Evolutionary conservation across 352 stramenopile species (phyloP).

Genomic region (Phytophthora chlamydospora): DNA sequence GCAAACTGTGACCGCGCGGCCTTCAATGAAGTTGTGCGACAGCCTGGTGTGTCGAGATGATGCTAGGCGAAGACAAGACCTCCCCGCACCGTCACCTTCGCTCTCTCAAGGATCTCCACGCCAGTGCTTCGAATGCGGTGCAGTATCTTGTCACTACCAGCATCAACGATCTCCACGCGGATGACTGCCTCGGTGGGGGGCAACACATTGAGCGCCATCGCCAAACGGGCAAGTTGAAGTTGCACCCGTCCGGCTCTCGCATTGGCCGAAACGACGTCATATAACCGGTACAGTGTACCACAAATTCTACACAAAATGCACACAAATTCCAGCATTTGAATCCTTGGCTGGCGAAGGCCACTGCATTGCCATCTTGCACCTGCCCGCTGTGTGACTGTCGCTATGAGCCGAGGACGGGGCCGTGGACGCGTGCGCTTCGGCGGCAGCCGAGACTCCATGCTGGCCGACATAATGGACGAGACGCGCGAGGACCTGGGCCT

Average conservation of each 20-base stretch:
- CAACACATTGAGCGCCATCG: background rate
- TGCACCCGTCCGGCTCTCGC: background rate
- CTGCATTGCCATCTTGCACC: background rate
- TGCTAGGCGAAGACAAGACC: slow-evolving; percentile 6
- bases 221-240: slow-evolving; percentile 21
- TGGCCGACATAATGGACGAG: slow-evolving; percentile 74
- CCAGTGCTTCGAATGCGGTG: slow-evolving; percentile 16
- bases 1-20: background rate
- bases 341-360: slow-evolving; percentile 24
- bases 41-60: slow-evolving; percentile 4
- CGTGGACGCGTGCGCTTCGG: slow-evolving; percentile 74
- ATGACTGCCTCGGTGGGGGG: slow-evolving; percentile 15
- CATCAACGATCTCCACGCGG: slow-evolving; percentile 3
- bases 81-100: background rate
- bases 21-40: background rate
- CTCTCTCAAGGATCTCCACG: slow-evolving; percentile 19
- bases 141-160: background rate
- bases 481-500: slow-evolving; percentile 75
- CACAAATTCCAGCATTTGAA: slow-evolving; percentile 6
- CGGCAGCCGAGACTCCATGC: slow-evolving; percentile 69
- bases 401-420: slow-evolving; percentile 69
- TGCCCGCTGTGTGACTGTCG: slow-evolving; percentile 1
- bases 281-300: slow-evolving; percentile 1
- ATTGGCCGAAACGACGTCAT: slow-evolving; percentile 16
- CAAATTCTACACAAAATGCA: background rate